Evolutionary conservation across 2,329 filamentous ascomycete species (phyloP).

Genomic region (Dactylellina drechsleri): DNA sequence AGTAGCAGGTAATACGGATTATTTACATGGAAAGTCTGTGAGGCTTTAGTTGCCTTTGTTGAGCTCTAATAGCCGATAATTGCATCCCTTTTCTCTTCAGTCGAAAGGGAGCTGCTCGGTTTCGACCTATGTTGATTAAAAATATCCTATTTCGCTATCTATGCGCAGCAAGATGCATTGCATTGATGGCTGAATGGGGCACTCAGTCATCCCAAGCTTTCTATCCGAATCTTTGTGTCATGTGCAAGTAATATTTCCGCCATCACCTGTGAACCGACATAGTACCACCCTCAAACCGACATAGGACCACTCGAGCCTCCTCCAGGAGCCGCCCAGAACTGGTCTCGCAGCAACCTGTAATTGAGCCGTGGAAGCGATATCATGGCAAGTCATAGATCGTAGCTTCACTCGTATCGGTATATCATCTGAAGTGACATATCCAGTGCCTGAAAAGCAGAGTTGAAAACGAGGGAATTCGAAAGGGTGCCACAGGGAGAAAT

Average conservation of each 20-base stretch:
- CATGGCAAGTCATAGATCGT: background rate
- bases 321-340: no score
- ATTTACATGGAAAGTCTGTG: no score
- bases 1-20: no score
- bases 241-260: background rate
- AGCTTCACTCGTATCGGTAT: background rate
- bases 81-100: slow-evolving; percentile 2
- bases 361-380: no score
- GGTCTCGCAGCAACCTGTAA: no score
- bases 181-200: slow-evolving; percentile 12
- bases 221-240: slow-evolving; percentile 3
- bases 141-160: slow-evolving; percentile 39
- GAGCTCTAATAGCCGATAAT: slow-evolving; percentile 29
- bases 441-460: no score
- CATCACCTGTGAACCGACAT: background rate
- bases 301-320: no score
- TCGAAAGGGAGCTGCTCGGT: background rate
- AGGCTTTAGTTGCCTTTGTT: background rate
- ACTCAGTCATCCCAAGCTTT: slow-evolving; percentile 16
- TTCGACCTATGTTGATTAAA: slow-evolving; percentile 16
- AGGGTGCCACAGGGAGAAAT: background rate
- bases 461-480: no score
- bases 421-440: no score
- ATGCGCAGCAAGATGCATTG: slow-evolving; percentile 1
- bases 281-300: no score